Conservation (phyloP, 2,329 filamentous ascomycete species). For the Cladophialophora immunda region DNA sequence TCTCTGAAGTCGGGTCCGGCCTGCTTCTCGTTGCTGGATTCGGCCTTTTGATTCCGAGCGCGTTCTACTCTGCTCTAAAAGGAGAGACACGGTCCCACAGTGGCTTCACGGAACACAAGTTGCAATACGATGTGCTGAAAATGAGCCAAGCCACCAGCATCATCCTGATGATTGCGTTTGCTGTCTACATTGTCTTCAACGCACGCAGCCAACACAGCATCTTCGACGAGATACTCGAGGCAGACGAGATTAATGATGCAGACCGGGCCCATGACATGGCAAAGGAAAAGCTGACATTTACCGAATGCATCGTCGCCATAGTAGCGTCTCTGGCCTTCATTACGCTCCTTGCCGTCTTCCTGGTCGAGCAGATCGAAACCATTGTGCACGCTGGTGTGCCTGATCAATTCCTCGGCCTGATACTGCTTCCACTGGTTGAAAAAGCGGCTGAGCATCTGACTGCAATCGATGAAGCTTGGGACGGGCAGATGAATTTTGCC, state of each 20-base stretch:
- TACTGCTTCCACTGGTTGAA: conserved; percentile 72
- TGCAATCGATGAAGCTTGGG: conserved; percentile 78
- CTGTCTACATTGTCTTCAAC: conserved; percentile 72
- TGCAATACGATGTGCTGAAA: conserved; percentile 64
- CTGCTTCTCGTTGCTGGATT: conserved; percentile 78
- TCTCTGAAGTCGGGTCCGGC: conserved; percentile 80
- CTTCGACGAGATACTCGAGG: conserved; percentile 75
- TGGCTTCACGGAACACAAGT: conserved; percentile 46
- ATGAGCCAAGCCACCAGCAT: conserved; percentile 76
- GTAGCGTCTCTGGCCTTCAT: conserved; percentile 71
- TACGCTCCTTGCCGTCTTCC: conserved; percentile 73
- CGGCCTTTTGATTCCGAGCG: conserved; percentile 52
- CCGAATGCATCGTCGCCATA: conserved; percentile 74
- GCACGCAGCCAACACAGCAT: conserved; percentile 77
- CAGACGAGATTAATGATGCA: conserved; percentile 72
- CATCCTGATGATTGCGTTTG: conserved; percentile 74
- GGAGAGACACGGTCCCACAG: conserved; percentile 59
- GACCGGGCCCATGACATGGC: conserved; percentile 68
- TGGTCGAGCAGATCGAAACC: conserved; percentile 76
- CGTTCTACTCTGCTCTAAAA: conserved; percentile 54
- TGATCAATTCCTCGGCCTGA: conserved; percentile 69
- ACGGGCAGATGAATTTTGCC: conserved; percentile 77
- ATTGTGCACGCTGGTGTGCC: conserved; percentile 64
- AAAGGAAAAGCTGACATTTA: conserved; percentile 75
- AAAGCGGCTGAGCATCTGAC: background rate